Evolutionary conservation across 176 grass and related monocot genomes (phyloP).

Genomic region (Zoysia pacifica): DNA sequence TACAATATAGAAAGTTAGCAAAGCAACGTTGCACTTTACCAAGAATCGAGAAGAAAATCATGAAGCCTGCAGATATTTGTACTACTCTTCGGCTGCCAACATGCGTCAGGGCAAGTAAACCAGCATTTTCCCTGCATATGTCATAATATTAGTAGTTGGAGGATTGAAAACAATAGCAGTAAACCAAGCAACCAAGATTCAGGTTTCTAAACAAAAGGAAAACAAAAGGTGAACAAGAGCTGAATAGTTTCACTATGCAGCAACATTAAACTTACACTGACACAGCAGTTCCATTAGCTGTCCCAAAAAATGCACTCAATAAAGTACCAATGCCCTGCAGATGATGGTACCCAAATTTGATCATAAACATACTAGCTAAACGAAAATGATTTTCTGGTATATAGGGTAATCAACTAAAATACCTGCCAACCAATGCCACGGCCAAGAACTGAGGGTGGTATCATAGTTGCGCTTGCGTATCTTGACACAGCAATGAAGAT

Average conservation of each 20-base stretch:
- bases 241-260: neutral
- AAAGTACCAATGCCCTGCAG: constrained; percentile 54
- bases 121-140: constrained; percentile 64
- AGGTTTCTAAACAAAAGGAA: neutral
- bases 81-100: constrained; percentile 66
- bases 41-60: constrained; percentile 64
- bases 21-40: constrained; percentile 20
- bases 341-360: constrained; percentile 14
- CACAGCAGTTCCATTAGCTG: constrained; percentile 60
- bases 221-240: neutral
- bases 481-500: constrained; percentile 79
- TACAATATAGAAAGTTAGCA: neutral
- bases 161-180: neutral
- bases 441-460: constrained; percentile 85
- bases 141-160: neutral
- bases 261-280: constrained; percentile 54
- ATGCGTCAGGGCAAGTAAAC: constrained; percentile 58
- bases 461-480: constrained; percentile 82
- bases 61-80: constrained; percentile 68
- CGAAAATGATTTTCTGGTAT: neutral
- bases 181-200: neutral
- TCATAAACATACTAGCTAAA: neutral
- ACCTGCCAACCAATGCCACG: constrained; percentile 99
- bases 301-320: constrained; percentile 63
- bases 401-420: constrained; percentile 2